Evolutionary conservation across 495 filamentous ascomycete genomes (phyloP).

Genomic region (Penicillium flavigenum): DNA sequence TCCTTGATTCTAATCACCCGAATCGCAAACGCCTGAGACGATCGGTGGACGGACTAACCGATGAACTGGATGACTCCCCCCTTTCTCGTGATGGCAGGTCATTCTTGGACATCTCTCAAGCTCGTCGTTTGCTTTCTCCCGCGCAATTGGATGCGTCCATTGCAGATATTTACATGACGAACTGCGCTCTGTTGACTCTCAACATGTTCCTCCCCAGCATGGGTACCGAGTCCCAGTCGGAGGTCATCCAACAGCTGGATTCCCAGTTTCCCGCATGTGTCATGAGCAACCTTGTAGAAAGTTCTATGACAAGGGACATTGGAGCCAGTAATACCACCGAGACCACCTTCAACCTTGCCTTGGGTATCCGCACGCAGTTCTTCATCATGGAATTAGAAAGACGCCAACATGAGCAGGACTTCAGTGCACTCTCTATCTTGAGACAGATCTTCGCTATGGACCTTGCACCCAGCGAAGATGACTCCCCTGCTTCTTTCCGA

Average conservation of each 20-base stretch:
- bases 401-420: slow-evolving; percentile 26
- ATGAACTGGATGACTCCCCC: slow-evolving; percentile 28
- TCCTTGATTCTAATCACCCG: neutral
- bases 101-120: slow-evolving; percentile 32
- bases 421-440: slow-evolving; percentile 30
- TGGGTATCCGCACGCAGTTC: slow-evolving; percentile 43
- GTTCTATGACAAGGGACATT: neutral
- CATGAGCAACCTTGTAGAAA: slow-evolving; percentile 24
- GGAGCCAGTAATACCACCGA: slow-evolving; percentile 32
- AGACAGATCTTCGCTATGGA: slow-evolving; percentile 31
- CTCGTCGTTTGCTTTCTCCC: slow-evolving; percentile 23
- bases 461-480: slow-evolving; percentile 15
- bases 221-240: slow-evolving; percentile 16
- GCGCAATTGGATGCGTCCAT: slow-evolving; percentile 25
- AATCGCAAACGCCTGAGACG: slow-evolving; percentile 20
- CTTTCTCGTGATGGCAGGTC: slow-evolving; percentile 12
- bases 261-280: slow-evolving; percentile 36
- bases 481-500: slow-evolving; percentile 26
- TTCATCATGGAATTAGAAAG: slow-evolving; percentile 35
- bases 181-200: slow-evolving; percentile 40
- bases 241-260: slow-evolving; percentile 34
- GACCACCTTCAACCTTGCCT: slow-evolving; percentile 38
- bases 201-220: slow-evolving; percentile 31
- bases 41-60: slow-evolving; percentile 19
- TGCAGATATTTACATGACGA: slow-evolving; percentile 37